These are phyloP conservation scores for Intubia oerlemansii DNA, from an alignment of 2,329 filamentous ascomycete species.

Conservation along the genomic window DNA sequence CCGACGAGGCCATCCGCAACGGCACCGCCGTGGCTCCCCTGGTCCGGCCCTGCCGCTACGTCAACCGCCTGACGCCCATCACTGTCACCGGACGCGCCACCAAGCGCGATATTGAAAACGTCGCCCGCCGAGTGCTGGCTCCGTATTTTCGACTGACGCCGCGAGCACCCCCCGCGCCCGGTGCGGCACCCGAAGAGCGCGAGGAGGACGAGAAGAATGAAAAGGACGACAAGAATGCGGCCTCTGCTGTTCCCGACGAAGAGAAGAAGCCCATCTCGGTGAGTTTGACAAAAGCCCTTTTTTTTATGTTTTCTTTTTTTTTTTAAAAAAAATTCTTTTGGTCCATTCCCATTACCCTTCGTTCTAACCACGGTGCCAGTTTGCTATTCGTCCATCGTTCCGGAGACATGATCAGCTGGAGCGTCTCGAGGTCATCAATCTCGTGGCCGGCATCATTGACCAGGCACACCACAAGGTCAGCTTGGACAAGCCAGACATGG, in stretches of 20 bases:
- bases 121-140: constrained; percentile 39
- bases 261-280: constrained; percentile 18
- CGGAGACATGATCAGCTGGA: constrained; percentile 51
- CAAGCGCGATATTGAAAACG: constrained; percentile 42
- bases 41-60: constrained; percentile 19
- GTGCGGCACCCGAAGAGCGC: background rate
- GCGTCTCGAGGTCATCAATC: constrained; percentile 48
- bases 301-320: background rate
- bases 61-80: constrained; percentile 36
- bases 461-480: constrained; percentile 48
- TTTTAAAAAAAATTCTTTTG: too few relatives aligned
- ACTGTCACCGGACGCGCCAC: constrained; percentile 39
- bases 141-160: constrained; percentile 34
- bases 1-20: constrained; percentile 1
- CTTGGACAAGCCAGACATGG: constrained; percentile 54
- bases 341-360: too few relatives aligned
- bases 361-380: too few relatives aligned
- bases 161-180: constrained; percentile 7
- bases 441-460: constrained; percentile 43
- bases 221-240: background rate
- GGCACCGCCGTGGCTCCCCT: background rate
- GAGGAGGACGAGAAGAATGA: background rate
- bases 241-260: too few relatives aligned
- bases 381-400: constrained; percentile 63
- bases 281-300: constrained; percentile 14